Conservation (phyloP, 2,329 filamentous ascomycete species). For the Hirsutella minnesotensis region DNA sequence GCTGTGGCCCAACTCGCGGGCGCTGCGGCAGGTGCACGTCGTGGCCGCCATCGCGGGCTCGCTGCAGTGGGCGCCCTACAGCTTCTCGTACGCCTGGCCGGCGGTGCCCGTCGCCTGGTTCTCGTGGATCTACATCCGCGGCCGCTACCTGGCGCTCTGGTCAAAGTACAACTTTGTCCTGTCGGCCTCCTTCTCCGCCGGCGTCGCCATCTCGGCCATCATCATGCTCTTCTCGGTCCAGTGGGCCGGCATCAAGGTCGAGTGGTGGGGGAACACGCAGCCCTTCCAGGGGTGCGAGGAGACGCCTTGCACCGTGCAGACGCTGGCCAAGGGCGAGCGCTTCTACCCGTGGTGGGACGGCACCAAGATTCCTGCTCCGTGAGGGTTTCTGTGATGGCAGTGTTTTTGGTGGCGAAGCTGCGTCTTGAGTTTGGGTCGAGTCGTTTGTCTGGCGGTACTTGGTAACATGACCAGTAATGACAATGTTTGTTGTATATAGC, state of each 20-base stretch:
- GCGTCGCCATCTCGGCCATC: slow-evolving; percentile 32
- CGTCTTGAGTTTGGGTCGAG: too few species aligned
- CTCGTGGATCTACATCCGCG: slow-evolving; percentile 35
- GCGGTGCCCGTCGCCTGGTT: slow-evolving; percentile 33
- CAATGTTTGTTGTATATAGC: too few species aligned
- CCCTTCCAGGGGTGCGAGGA: slow-evolving; percentile 12
- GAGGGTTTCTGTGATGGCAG: too few species aligned
- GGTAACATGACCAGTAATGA: too few species aligned
- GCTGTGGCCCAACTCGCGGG: slow-evolving; percentile 20
- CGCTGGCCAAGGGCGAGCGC: slow-evolving; percentile 12
- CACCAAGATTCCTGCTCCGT: slow-evolving; percentile 11
- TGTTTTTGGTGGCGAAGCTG: too few species aligned
- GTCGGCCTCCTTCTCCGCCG: slow-evolving; percentile 31
- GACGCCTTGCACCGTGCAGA: slow-evolving; percentile 10
- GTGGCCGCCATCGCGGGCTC: not conserved
- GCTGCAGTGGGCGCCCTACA: not conserved
- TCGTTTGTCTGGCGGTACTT: too few species aligned
- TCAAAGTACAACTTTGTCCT: slow-evolving; percentile 37
- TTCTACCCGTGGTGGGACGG: slow-evolving; percentile 16
- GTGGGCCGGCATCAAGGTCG: slow-evolving; percentile 21
- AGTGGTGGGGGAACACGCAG: slow-evolving; percentile 34
- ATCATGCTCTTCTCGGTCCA: slow-evolving; percentile 36
- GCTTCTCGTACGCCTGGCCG: slow-evolving; percentile 30
- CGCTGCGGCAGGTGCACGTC: not conserved
- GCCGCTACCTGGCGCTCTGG: slow-evolving; percentile 34